Conservation (phyloP, 768 basidiomycete species). For the Galerina marginata region DNA sequence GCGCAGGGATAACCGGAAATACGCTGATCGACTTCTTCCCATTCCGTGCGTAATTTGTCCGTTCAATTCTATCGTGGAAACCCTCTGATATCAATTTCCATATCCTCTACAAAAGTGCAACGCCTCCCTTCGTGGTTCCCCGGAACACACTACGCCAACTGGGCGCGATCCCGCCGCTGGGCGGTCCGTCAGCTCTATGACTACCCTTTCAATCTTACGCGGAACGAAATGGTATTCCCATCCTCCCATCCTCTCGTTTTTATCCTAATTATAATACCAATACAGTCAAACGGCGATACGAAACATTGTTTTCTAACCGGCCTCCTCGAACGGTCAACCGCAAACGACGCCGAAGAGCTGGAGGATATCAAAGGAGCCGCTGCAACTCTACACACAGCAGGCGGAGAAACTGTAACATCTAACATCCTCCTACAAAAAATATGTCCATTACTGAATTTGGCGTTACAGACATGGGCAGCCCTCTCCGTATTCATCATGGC, state of each 20-base stretch:
- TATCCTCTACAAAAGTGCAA: constrained; percentile 28
- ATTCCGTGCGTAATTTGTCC: too few relatives aligned
- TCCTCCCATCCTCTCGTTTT: background rate
- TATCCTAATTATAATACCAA: background rate
- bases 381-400: constrained; percentile 42
- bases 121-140: background rate
- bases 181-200: constrained; percentile 52
- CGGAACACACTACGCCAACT: background rate
- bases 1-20: too few relatives aligned
- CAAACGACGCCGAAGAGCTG: background rate
- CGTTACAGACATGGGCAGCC: background rate
- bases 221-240: constrained; percentile 54
- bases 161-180: background rate
- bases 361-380: constrained; percentile 28
- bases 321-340: background rate
- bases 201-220: constrained; percentile 55
- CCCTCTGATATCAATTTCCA: constrained; percentile 13
- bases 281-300: background rate
- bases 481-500: constrained; percentile 28
- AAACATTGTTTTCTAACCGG: background rate
- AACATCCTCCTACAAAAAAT: too few relatives aligned
- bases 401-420: constrained; percentile 42
- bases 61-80: too few relatives aligned
- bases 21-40: too few relatives aligned
- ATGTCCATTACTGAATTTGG: too few relatives aligned